Base-by-base conservation (phyloP, 2,329 filamentous ascomycete genomes). In the Colletotrichum tofieldiae region DNA sequence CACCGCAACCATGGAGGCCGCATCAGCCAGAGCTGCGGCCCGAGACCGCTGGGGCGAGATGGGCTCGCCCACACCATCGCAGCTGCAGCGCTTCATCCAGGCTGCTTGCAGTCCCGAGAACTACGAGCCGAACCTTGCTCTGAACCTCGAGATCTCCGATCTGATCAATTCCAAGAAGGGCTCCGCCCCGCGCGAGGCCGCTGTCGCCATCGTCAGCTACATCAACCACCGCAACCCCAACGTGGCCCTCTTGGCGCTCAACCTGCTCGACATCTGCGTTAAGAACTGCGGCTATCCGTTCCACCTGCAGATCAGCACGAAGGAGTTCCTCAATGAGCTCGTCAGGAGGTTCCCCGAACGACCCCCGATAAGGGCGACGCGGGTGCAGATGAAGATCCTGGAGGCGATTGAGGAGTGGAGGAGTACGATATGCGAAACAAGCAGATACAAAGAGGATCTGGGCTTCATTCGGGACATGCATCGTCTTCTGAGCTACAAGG, bases 281-380 rank as follows among this genome's bases (percentile, higher is more conserved):
- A 99, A 99, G 87, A 99, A 99, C 85, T 99, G 96, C 88, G 96
- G 96, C 78, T 99, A 99, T 81, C 95, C 96, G 1, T 99, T 99
- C 83, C 96, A 99, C 80, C 91, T 99, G 71, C 96, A 99, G 84
- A 98, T 99, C 81, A 95, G 94, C 83, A 98, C 96, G 76, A 99
- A 99, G 83, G 96, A 99, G 79, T 99, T 99, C 78, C 91, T 99
- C 78, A 99, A 99, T 84, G 96, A 99, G 86, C 91, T 99, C 72
- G 96, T 99, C 73, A 92, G 96, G 76, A 91, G 96, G 76, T 99
- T 99, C 79, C 96, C 96, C 59, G 96, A 99, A 84, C 90, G 96
- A 32, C 96, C 96, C 56, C 95, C 96, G 1, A 88, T 96, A 73
- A 93, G 96, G 73, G 87, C 94, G 54, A 94, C 94, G 54, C 90